Conservation (phyloP, 2,329 filamentous ascomycete species). For the Sporothrix pallida region DNA sequence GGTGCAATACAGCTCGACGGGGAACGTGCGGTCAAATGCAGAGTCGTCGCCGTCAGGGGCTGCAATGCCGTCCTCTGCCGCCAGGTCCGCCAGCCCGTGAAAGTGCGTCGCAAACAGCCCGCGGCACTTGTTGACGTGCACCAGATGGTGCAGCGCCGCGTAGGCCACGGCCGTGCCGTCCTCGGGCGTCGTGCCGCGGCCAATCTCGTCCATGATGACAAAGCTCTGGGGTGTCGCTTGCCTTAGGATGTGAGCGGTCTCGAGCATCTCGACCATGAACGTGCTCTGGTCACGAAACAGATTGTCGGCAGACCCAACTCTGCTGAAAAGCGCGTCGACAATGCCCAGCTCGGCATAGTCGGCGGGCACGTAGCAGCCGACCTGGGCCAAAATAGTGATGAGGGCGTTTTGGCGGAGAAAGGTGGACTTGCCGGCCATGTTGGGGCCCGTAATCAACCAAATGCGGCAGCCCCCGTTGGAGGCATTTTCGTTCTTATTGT, state of each 20-base stretch:
- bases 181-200: conserved; percentile 89
- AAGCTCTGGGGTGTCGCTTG: conserved; percentile 84
- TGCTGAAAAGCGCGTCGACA: conserved; percentile 94
- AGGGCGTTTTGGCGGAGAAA: conserved; percentile 95
- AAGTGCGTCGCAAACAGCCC: conserved; percentile 96
- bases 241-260: conserved; percentile 88
- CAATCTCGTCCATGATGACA: conserved; percentile 98
- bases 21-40: conserved; percentile 43
- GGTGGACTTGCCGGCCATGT: conserved; percentile 98
- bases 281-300: conserved; percentile 95
- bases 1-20: conserved; percentile 81
- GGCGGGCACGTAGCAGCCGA: conserved; percentile 91
- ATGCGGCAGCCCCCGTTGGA: conserved; percentile 58
- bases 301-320: conserved; percentile 92
- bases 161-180: conserved; percentile 91
- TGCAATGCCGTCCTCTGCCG: conserved; percentile 56
- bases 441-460: conserved; percentile 80
- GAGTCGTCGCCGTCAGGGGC: conserved; percentile 38
- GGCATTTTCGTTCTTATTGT: conserved; percentile 52
- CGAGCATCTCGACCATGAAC: conserved; percentile 99
- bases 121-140: conserved; percentile 76
- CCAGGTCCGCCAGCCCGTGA: conserved; percentile 81
- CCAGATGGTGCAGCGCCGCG: conserved; percentile 84
- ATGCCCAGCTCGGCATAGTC: conserved; percentile 83
- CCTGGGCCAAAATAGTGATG: conserved; percentile 90